Conservation (phyloP, 305 asterid genomes). For the Andrographis paniculata region DNA sequence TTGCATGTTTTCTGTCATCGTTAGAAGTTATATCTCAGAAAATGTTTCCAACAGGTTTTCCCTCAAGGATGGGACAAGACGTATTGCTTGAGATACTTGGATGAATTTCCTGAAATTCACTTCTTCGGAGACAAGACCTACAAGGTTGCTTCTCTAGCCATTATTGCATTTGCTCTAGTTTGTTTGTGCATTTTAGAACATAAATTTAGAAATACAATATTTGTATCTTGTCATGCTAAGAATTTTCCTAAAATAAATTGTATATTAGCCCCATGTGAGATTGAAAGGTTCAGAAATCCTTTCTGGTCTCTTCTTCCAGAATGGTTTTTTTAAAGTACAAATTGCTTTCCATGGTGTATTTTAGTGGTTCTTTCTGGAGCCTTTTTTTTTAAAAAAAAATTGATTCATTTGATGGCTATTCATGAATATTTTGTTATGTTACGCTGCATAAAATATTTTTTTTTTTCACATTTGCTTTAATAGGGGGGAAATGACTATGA, state of each 20-base stretch:
- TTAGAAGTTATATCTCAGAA: conserved; percentile 9
- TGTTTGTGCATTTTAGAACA: too few relatives aligned
- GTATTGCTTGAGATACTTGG: conserved; percentile 78
- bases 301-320: too few relatives aligned
- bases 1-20: conserved; percentile 8
- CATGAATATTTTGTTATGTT: background rate
- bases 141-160: conserved; percentile 42
- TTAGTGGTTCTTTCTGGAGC: too few relatives aligned
- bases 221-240: too few relatives aligned
- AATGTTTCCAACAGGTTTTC: conserved; percentile 52
- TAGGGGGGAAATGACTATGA: conserved; percentile 93
- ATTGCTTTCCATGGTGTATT: too few relatives aligned
- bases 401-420: background rate
- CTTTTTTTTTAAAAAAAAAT: too few relatives aligned
- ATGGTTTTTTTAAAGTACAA: too few relatives aligned
- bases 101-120: conserved; percentile 73
- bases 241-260: too few relatives aligned
- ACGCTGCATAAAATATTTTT: background rate
- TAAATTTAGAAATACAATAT: too few relatives aligned
- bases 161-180: too few relatives aligned
- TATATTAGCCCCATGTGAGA: too few relatives aligned
- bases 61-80: conserved; percentile 99
- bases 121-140: conserved; percentile 96
- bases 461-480: conserved; percentile 6
- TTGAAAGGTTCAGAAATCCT: too few relatives aligned